Percentiles rank a stretch among this genome's conserved stretches.
These are phyloP conservation scores for Trichosporon asahii DNA, from an alignment of 1,284 basidiomycete species.

Conservation along the genomic window DNA sequence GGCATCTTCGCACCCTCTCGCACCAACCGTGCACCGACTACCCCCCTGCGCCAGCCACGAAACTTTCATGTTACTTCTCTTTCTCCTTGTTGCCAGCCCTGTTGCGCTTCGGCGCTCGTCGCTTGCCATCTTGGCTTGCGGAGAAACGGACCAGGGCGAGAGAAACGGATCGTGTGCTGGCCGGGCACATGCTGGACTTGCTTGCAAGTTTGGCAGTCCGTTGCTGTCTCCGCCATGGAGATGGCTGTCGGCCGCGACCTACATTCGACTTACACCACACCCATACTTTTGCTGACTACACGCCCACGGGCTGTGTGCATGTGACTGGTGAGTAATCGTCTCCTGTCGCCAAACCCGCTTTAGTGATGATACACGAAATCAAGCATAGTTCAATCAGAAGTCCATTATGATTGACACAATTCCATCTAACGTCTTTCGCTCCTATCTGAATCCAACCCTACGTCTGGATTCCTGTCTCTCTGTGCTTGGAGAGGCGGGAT, in stretches of 20 bases:
- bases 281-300: no score
- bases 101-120: conserved; percentile 7
- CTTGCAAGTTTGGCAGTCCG: background rate
- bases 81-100: background rate
- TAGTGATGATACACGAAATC: conserved; percentile 62
- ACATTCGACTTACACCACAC: no score
- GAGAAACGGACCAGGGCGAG: conserved; percentile 10
- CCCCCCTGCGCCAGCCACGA: background rate
- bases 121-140: background rate
- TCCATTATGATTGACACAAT: conserved; percentile 62
- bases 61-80: background rate
- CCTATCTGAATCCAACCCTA: conserved; percentile 67
- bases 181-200: background rate
- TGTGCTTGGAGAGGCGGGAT: conserved; percentile 9
- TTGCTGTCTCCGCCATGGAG: background rate
- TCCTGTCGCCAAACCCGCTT: conserved; percentile 11
- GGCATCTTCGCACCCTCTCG: background rate
- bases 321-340: conserved; percentile 76
- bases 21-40: background rate
- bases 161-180: background rate
- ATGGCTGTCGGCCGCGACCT: background rate
- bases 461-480: conserved; percentile 16
- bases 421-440: conserved; percentile 65
- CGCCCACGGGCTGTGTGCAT: conserved; percentile 29
- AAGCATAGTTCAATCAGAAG: conserved; percentile 91